Percentiles rank a stretch among this genome's conserved stretches.
Evolutionary conservation across 192 early-diverging fungal species (phyloP).

Genomic region (Chytriomyces sp.): DNA sequence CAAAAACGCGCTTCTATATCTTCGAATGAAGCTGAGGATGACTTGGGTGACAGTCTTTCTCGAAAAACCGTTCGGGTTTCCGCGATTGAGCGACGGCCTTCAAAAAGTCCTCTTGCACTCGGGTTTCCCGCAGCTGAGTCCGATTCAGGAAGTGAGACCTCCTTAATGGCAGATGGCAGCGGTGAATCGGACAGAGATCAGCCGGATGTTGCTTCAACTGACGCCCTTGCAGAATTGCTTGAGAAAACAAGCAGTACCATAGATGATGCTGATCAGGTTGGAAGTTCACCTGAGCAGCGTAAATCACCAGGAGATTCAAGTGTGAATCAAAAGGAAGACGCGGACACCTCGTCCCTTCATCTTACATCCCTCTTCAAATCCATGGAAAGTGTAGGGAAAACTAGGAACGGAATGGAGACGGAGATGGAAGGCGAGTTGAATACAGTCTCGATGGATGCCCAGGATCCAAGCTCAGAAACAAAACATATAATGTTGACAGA

Average conservation of each 20-base stretch:
- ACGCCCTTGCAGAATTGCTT: background rate
- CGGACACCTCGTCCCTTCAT: no score
- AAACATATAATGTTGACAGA: no score
- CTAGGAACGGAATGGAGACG: no score
- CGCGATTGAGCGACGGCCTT: background rate
- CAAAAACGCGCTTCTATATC: background rate
- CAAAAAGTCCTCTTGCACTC: slow-evolving; percentile 13
- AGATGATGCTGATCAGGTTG: no score
- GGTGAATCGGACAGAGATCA: background rate
- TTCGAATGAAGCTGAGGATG: background rate
- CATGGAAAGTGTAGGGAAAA: no score
- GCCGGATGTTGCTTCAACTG: background rate
- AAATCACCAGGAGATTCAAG: no score
- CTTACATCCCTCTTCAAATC: no score
- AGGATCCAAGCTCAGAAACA: no score
- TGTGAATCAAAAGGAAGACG: no score
- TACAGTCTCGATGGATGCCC: no score
- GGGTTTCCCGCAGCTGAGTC: background rate
- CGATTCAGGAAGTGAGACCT: background rate
- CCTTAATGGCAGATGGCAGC: background rate
- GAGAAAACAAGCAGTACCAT: background rate
- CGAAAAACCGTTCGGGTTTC: background rate
- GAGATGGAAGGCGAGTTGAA: no score
- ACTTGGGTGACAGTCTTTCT: slow-evolving; percentile 11
- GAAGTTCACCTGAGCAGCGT: no score